phyloP scores from a whole-genome alignment of 768 basidiomycete genomes.

The Amanita thiersii region DNA sequence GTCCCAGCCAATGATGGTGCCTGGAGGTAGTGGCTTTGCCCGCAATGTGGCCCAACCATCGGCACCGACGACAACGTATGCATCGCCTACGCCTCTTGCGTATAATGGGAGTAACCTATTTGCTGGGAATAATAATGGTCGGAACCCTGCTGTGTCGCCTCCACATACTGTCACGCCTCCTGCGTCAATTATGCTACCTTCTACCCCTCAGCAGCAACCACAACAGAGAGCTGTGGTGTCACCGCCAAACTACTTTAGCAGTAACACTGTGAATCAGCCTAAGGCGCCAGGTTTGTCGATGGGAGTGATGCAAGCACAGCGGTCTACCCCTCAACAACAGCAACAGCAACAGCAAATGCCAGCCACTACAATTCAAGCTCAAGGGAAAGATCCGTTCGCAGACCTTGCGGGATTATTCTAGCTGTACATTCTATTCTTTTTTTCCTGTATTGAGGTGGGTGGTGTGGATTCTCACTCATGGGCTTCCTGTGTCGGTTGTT shows the following conservation, averaged over 20 bases:
- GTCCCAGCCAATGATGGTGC: slow-evolving; percentile 9
- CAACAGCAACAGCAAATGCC: slow-evolving; percentile 12
- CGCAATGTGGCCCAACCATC: slow-evolving; percentile 1
- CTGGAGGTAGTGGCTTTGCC: slow-evolving; percentile 2
- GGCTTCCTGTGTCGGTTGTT: not conserved
- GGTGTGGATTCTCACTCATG: too few relatives aligned
- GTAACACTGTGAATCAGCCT: slow-evolving; percentile 14
- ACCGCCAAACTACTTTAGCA: slow-evolving; percentile 24
- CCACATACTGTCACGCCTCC: slow-evolving; percentile 27
- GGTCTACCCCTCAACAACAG: slow-evolving; percentile 12
- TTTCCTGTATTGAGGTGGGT: slow-evolving; percentile 2
- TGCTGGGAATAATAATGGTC: slow-evolving; percentile 12
- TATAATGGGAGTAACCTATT: slow-evolving; percentile 14
- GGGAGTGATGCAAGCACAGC: slow-evolving; percentile 6
- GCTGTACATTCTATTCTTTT: slow-evolving; percentile 9
- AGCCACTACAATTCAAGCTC: slow-evolving; percentile 16
- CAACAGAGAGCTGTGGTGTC: slow-evolving; percentile 13
- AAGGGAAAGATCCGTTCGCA: slow-evolving; percentile 76
- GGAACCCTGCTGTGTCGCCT: slow-evolving; percentile 14
- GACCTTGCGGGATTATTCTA: slow-evolving; percentile 74
- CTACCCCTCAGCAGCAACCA: slow-evolving; percentile 19
- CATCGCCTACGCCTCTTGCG: slow-evolving; percentile 20
- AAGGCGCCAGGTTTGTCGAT: slow-evolving; percentile 6
- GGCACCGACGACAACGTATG: slow-evolving; percentile 12
- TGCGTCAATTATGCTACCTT: slow-evolving; percentile 30